These are phyloP conservation scores for Scleroderma citrinum DNA, from an alignment of 768 basidiomycete genomes.

Conservation along the genomic window DNA sequence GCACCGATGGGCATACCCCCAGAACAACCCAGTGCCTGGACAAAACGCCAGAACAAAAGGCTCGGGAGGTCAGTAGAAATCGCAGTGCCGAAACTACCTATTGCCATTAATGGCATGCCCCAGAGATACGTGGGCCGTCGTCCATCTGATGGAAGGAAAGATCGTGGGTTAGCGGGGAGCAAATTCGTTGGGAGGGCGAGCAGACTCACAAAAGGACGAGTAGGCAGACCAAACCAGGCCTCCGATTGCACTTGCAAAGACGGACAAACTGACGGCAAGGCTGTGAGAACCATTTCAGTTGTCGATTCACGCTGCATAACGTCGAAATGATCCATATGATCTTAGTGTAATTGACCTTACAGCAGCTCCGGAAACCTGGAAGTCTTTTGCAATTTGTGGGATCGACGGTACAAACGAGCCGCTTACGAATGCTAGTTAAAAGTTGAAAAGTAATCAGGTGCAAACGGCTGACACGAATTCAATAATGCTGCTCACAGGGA, in stretches of 20 bases:
- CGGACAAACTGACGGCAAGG: slow-evolving; percentile 46
- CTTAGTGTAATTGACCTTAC: slow-evolving; percentile 46
- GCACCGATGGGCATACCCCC: slow-evolving; percentile 51
- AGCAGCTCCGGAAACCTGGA: slow-evolving; percentile 48
- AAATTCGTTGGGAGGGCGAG: slow-evolving; percentile 1
- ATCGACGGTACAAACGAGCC: slow-evolving; percentile 72
- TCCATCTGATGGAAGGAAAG: slow-evolving; percentile 44
- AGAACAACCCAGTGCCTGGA: slow-evolving; percentile 62
- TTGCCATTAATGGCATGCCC: slow-evolving; percentile 50
- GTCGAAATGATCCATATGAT: too few relatives aligned
- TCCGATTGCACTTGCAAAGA: slow-evolving; percentile 40
- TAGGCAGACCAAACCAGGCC: slow-evolving; percentile 49
- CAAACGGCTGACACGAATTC: not conserved
- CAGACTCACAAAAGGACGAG: slow-evolving; percentile 41
- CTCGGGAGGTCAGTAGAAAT: slow-evolving; percentile 35
- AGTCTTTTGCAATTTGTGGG: slow-evolving; percentile 63
- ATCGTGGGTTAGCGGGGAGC: not conserved
- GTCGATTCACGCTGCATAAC: too few relatives aligned
- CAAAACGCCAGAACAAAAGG: slow-evolving; percentile 55
- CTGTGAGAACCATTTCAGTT: slow-evolving; percentile 17
- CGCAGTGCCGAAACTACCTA: slow-evolving; percentile 59
- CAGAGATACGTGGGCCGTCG: slow-evolving; percentile 53
- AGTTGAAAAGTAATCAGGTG: not conserved
- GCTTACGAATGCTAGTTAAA: slow-evolving; percentile 52
- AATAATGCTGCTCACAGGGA: slow-evolving; percentile 40